A percentile compares a stretch with the other conserved stretches of the same genome.
These are phyloP conservation scores for Lavandula angustifolia DNA, from an alignment of 257 asterid genomes.

Conservation along the genomic window DNA sequence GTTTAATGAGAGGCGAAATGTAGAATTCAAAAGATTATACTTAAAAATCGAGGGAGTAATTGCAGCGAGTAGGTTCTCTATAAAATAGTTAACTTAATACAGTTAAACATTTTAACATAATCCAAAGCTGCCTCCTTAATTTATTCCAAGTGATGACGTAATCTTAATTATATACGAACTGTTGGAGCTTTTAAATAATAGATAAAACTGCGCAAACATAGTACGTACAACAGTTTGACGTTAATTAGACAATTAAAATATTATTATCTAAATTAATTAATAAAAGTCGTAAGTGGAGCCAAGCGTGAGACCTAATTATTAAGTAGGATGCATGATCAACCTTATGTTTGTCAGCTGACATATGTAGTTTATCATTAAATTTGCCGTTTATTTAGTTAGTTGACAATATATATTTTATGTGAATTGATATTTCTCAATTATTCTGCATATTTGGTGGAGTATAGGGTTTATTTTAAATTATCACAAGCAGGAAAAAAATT, in stretches of 20 bases:
- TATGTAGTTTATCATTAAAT: background rate
- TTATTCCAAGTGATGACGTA: slow-evolving; percentile 18
- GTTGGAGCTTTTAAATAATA: background rate
- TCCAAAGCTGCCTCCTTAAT: slow-evolving; percentile 21
- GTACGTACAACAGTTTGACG: slow-evolving; percentile 27
- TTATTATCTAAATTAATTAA: background rate
- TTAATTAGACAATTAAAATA: background rate
- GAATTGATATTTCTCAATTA: background rate
- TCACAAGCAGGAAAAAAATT: background rate
- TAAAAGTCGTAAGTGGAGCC: background rate
- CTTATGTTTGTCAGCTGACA: slow-evolving; percentile 20
- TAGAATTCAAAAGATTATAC: too few species aligned
- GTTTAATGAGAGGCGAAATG: too few species aligned
- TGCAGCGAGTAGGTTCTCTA: too few species aligned
- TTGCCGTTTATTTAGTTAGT: background rate
- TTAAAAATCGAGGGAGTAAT: too few species aligned
- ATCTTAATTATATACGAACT: slow-evolving; percentile 24
- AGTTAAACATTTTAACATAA: slow-evolving; percentile 15
- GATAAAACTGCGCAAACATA: slow-evolving; percentile 20
- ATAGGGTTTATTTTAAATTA: slow-evolving; percentile 5
- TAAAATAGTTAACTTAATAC: background rate
- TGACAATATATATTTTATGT: background rate
- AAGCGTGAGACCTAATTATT: background rate
- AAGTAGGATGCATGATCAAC: slow-evolving; percentile 13
- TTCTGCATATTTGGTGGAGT: slow-evolving; percentile 1